Percentiles rank a stretch among this genome's conserved stretches.
phyloP scores from a whole-genome alignment of 352 stramenopile species.

The Stephanocyclus meneghinianus region DNA sequence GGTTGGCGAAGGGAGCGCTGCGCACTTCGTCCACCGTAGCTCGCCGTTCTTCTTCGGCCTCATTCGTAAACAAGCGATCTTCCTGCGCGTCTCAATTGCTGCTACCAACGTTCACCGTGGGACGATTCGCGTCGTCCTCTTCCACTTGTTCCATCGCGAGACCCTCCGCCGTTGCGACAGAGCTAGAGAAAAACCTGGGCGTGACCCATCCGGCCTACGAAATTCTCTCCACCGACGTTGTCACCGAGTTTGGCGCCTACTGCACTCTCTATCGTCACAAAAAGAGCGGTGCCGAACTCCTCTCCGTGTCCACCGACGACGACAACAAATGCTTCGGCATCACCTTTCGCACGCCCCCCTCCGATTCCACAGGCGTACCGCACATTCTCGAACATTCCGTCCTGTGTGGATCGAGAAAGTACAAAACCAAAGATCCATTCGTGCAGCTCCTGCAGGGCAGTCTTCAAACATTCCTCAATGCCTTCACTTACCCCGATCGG shows the following conservation, averaged over 20 bases:
- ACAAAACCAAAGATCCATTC: constrained; percentile 97
- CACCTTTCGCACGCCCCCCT: constrained; percentile 95
- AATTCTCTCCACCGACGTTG: constrained; percentile 77
- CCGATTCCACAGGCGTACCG: constrained; percentile 94
- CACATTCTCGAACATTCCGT: constrained; percentile 97
- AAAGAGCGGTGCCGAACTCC: constrained; percentile 82
- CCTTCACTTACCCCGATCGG: constrained; percentile 97
- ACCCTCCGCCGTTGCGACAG: constrained; percentile 18
- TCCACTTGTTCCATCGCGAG: constrained; percentile 1
- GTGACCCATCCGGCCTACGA: constrained; percentile 83
- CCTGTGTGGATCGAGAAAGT: constrained; percentile 93
- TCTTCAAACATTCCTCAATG: constrained; percentile 99
- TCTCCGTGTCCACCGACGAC: constrained; percentile 82
- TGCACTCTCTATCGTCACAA: constrained; percentile 85
- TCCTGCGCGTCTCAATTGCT: constrained; percentile 12
- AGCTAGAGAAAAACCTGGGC: constrained; percentile 56
- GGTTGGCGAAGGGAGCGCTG: constrained; percentile 25
- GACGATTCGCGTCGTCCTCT: not conserved
- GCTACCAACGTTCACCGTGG: constrained; percentile 15
- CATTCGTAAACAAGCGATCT: constrained; percentile 4
- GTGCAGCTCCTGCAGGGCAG: constrained; percentile 98
- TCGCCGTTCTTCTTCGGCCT: not conserved
- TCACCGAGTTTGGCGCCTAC: constrained; percentile 83
- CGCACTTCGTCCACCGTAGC: not conserved
- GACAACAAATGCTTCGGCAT: constrained; percentile 91